A percentile compares a stretch with the other conserved stretches of the same genome.
Conservation (phyloP, 176 grass and related monocot species). For the Carex littledalei region DNA sequence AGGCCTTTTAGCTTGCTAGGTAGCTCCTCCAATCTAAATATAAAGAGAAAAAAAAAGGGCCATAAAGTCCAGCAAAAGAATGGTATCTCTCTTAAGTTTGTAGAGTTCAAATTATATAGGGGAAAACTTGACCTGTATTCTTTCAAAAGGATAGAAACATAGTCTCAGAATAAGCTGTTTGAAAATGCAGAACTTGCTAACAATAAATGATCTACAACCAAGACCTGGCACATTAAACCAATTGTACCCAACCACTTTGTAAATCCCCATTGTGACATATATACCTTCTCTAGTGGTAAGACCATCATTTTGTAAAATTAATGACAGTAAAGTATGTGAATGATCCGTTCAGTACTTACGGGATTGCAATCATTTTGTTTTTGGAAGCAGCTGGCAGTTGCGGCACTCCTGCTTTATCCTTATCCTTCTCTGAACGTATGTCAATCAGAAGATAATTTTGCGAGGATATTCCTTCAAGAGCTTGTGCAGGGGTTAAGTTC, state of each 20-base stretch:
- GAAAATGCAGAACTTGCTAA: neutral
- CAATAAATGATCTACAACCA: neutral
- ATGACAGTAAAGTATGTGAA: neutral
- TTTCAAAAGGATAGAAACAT: neutral
- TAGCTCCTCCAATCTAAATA: constrained; percentile 62
- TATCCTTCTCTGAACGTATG: constrained; percentile 80
- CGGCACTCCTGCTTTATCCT: constrained; percentile 76
- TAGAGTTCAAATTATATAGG: neutral
- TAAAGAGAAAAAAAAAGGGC: neutral
- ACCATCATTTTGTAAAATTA: neutral
- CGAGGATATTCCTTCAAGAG: constrained; percentile 49
- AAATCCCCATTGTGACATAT: neutral
- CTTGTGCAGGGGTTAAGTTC: constrained; percentile 56
- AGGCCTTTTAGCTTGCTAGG: constrained; percentile 66
- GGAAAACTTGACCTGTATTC: neutral
- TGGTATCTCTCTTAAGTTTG: neutral
- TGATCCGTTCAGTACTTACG: constrained; percentile 29
- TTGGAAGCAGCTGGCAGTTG: constrained; percentile 58
- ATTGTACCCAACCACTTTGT: neutral
- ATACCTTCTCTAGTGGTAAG: neutral
- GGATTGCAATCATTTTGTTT: constrained; percentile 68
- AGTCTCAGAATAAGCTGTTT: neutral
- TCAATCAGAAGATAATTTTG: constrained; percentile 69
- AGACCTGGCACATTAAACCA: neutral
- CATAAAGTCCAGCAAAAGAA: neutral